Evolutionary conservation across 2,329 filamentous ascomycete genomes (phyloP).

Genomic region (Scedosporium apiospermum): DNA sequence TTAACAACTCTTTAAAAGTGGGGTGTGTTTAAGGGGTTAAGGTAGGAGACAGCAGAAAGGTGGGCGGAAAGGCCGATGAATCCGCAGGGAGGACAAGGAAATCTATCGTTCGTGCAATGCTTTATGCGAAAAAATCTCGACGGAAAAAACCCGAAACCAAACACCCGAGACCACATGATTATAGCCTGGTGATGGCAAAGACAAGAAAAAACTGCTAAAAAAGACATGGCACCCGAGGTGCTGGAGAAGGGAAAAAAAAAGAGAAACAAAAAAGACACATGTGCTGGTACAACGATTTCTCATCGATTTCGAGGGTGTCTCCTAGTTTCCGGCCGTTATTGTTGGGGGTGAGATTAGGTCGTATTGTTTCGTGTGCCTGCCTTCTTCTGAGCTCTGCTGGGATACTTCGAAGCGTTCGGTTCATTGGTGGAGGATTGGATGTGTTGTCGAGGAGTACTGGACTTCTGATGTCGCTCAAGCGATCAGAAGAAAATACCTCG

Average conservation of each 20-base stretch:
- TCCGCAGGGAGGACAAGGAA: neutral
- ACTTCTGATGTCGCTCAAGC: neutral
- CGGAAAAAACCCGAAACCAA: neutral
- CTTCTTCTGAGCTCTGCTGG: neutral
- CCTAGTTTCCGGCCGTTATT: neutral
- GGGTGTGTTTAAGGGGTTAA: neutral
- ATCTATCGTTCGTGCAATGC: slow-evolving; percentile 1
- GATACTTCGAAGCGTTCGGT: neutral
- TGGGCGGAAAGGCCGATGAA: neutral
- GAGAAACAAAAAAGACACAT: neutral
- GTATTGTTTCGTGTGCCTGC: neutral
- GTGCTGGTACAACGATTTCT: neutral
- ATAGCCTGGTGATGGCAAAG: neutral
- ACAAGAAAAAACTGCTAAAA: neutral
- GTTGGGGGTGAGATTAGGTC: neutral
- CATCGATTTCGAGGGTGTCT: neutral
- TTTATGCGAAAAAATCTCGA: neutral
- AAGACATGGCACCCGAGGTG: neutral
- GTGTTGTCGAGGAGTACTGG: neutral
- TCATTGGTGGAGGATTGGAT: neutral
- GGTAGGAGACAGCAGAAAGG: neutral
- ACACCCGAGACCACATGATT: neutral
- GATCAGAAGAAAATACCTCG: neutral
- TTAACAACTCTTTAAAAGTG: neutral
- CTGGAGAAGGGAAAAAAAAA: neutral